Conservation (phyloP, 345 rosid genomes). For the Citrus trifoliata region DNA sequence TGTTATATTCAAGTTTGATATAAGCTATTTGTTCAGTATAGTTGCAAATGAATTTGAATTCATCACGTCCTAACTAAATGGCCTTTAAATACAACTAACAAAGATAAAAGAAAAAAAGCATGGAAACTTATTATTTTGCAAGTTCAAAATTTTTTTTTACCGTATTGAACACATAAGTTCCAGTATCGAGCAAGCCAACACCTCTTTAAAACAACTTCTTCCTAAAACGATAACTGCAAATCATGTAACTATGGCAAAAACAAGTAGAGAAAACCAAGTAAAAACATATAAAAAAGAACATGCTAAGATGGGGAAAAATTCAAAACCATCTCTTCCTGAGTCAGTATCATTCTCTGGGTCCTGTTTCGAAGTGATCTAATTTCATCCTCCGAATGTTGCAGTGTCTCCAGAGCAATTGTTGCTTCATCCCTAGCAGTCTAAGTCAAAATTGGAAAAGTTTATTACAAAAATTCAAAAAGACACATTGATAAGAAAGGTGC, state of each 20-base stretch:
- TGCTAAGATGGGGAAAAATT: constrained; percentile 10
- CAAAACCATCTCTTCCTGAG: constrained; percentile 91
- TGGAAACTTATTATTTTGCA: not conserved
- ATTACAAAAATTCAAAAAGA: not conserved
- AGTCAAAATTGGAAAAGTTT: constrained; percentile 15
- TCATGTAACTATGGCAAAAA: constrained; percentile 32
- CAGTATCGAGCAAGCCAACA: constrained; percentile 99
- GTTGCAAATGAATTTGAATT: not conserved
- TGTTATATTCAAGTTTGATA: not conserved
- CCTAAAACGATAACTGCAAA: constrained; percentile 59
- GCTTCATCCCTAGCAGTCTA: constrained; percentile 78
- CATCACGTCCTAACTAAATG: not conserved
- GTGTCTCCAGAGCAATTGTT: constrained; percentile 59
- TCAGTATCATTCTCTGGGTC: constrained; percentile 71
- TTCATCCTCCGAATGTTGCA: constrained; percentile 63
- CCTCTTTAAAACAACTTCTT: constrained; percentile 94
- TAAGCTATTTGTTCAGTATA: not conserved
- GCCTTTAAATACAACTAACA: not conserved
- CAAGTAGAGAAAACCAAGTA: constrained; percentile 10
- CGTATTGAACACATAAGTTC: constrained; percentile 75
- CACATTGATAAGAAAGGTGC: not conserved
- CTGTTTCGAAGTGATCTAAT: constrained; percentile 51
- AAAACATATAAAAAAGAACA: not conserved
- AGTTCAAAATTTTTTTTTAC: constrained; percentile 28
- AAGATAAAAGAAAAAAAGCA: not conserved